These are phyloP conservation scores for Talaromyces trachyspermus DNA, from an alignment of 495 filamentous ascomycete species.

Conservation along the genomic window DNA sequence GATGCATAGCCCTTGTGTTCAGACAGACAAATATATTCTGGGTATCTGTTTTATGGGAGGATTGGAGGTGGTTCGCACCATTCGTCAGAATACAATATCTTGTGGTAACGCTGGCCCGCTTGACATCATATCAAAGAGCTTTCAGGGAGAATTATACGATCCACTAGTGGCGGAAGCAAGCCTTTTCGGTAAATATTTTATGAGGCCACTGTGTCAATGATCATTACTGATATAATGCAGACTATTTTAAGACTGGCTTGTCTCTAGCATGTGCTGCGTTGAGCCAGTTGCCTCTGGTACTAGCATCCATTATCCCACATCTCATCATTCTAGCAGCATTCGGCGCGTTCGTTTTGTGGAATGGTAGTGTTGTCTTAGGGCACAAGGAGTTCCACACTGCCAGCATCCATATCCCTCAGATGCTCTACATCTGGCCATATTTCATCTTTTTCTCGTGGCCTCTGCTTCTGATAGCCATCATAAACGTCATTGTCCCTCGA, in stretches of 20 bases:
- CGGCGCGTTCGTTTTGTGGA: constrained; percentile 70
- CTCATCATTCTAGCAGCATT: constrained; percentile 62
- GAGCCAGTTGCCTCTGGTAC: constrained; percentile 39
- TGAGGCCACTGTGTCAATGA: not conserved
- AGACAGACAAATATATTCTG: constrained; percentile 97
- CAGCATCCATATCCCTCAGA: constrained; percentile 80
- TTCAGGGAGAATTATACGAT: constrained; percentile 58
- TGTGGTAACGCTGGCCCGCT: constrained; percentile 17
- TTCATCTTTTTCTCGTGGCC: constrained; percentile 84
- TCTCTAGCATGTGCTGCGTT: constrained; percentile 54
- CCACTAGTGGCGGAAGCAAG: constrained; percentile 46
- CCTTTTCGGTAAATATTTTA: constrained; percentile 43
- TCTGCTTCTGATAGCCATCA: constrained; percentile 50
- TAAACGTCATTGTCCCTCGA: constrained; percentile 32
- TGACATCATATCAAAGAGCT: constrained; percentile 24
- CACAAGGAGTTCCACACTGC: constrained; percentile 93
- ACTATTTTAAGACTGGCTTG: constrained; percentile 50
- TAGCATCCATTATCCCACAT: constrained; percentile 55
- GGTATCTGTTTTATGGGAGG: constrained; percentile 84
- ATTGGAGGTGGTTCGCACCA: constrained; percentile 50
- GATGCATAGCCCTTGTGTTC: constrained; percentile 60
- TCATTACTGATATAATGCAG: constrained; percentile 24
- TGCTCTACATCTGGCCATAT: constrained; percentile 92
- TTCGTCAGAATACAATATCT: constrained; percentile 21
- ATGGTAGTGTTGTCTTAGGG: constrained; percentile 84